Base-by-base conservation (phyloP, 352 stramenopile species). In the Pythium guiyangense region DNA sequence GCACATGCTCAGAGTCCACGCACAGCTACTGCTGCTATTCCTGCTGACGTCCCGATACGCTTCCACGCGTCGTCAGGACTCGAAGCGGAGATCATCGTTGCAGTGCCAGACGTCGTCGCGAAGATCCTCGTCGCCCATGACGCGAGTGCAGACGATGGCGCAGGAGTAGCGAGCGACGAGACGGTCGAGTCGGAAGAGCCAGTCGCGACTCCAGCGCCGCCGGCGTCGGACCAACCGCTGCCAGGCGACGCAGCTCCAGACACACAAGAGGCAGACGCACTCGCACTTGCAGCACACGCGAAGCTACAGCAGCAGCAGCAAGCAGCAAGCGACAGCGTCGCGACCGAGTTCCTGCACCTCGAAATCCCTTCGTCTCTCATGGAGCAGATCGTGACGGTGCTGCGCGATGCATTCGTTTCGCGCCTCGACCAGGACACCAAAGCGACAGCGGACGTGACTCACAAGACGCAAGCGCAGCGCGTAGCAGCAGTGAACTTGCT, bases 331-430 rank as follows among this genome's bases (percentile, higher is more conserved):
- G 44, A 52, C 66, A n/a, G 55, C 67, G 67, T 69, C 25, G 59
- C 43, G 11, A 44, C 49, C 4, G 71, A 77, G 29, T 84, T 79
- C 46, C 57, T 77, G 26, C 34, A 55, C 0, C 49, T 88, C 2
- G 59, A 67, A 20, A 62, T 88, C 25, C 54, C 60, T 4, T 40
- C 29, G 18, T n/a, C 50, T 14, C 48, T 56, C 1, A 40, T 79
- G 10, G 56, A 71, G 49, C 52, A 40, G 22, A 52, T 77, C 45
- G 50, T 86, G 6, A 27, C 44, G 12, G 49, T 45, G 0, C 77
- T 88, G 47, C 66, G 77, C 51, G 68, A 79, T 22, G 63, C 59
- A 6, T 66, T 87, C 20, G 37, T 91, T 14, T 70, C 59, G 1
- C 71, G 71, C 12, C 79, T 84, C 46, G 75, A 86, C 47, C 46